These are phyloP conservation scores for Quercus lobata DNA, from an alignment of 331 rosid species.

Conservation along the genomic window DNA sequence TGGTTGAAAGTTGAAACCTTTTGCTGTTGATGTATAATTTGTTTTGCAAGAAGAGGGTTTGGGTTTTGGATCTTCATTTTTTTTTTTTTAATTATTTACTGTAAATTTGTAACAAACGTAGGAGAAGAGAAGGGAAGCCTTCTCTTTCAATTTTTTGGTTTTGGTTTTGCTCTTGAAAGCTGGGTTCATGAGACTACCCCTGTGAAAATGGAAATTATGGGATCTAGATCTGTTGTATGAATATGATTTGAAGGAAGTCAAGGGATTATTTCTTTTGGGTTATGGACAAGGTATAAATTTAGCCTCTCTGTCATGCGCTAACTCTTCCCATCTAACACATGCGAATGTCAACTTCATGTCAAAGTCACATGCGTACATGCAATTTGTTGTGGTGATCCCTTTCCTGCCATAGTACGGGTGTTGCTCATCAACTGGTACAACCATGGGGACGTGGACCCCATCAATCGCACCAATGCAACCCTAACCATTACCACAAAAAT, in stretches of 20 bases:
- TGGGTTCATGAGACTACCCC: neutral
- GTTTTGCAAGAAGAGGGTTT: neutral
- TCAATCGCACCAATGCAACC: too few species aligned
- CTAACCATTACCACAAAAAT: too few species aligned
- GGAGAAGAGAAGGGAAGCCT: neutral
- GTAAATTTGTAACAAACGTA: neutral
- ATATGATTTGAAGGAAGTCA: neutral
- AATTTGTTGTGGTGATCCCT: too few species aligned
- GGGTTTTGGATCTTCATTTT: neutral
- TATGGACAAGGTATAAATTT: too few species aligned
- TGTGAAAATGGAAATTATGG: neutral
- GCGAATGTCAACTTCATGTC: too few species aligned
- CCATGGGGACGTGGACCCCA: too few species aligned
- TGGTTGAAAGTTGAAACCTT: neutral
- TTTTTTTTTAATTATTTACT: neutral
- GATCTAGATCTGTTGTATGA: neutral
- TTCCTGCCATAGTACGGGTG: too few species aligned
- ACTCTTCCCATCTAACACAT: too few species aligned
- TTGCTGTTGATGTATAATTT: too few species aligned
- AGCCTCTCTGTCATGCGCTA: too few species aligned
- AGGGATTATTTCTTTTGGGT: neutral
- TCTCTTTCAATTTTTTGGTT: neutral
- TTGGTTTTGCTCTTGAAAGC: neutral
- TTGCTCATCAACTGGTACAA: too few species aligned
- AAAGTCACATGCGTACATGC: too few species aligned